Evolutionary conservation across 1,139 yeast species (phyloP).

Genomic region (Magnusiomyces paraingens): DNA sequence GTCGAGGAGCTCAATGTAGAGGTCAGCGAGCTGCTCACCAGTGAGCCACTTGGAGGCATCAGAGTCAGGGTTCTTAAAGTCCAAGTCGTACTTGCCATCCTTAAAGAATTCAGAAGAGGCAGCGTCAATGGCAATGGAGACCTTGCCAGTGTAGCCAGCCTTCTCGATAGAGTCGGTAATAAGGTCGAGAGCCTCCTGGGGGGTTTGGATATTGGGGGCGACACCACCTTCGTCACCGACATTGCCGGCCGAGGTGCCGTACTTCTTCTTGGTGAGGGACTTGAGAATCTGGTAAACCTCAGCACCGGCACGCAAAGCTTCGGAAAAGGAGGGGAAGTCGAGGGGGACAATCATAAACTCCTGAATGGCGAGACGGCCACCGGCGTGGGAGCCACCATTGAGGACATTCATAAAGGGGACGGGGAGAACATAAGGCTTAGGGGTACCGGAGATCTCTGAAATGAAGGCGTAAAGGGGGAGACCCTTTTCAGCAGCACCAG

Average conservation of each 20-base stretch:
- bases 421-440: slow-evolving; percentile 76
- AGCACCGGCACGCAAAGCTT: slow-evolving; percentile 90
- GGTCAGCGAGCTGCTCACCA: slow-evolving; percentile 76
- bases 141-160: slow-evolving; percentile 91
- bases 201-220: slow-evolving; percentile 90
- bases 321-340: slow-evolving; percentile 79
- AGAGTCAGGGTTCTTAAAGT: slow-evolving; percentile 92
- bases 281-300: slow-evolving; percentile 96
- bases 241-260: slow-evolving; percentile 97
- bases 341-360: slow-evolving; percentile 98
- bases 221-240: slow-evolving; percentile 99
- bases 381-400: slow-evolving; percentile 99
- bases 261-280: slow-evolving; percentile 80
- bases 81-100: slow-evolving; percentile 93
- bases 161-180: slow-evolving; percentile 76
- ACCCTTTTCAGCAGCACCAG: slow-evolving; percentile 87
- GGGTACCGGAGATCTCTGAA: slow-evolving; percentile 60
- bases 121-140: slow-evolving; percentile 86
- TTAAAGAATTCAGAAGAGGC: slow-evolving; percentile 96
- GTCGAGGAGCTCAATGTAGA: slow-evolving; percentile 68
- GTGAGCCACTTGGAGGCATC: slow-evolving; percentile 84
- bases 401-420: slow-evolving; percentile 96
- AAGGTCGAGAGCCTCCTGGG: slow-evolving; percentile 93
- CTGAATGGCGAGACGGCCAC: slow-evolving; percentile 97
- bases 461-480: slow-evolving; percentile 85